Evolutionary conservation across 305 asterid genomes (phyloP).

Genomic region (Plantago rigida): DNA sequence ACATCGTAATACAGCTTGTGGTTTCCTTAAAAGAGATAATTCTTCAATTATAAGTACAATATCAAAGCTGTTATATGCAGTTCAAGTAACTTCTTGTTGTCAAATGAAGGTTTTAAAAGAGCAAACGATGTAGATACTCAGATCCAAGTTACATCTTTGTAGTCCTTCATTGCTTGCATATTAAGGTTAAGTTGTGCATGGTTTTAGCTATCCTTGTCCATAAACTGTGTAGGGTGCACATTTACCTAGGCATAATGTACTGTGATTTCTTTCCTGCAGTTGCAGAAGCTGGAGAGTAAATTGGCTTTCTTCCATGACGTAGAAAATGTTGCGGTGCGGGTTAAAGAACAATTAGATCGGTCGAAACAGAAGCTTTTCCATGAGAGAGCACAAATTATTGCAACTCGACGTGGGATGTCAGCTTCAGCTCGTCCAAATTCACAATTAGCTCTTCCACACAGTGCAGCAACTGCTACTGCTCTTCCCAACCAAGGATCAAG

Average conservation of each 20-base stretch:
- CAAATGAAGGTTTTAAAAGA: not conserved
- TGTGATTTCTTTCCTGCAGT: slow-evolving; percentile 40
- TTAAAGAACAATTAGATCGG: slow-evolving; percentile 74
- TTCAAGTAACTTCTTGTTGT: too few species aligned
- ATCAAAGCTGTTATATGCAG: too few species aligned
- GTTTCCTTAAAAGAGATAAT: too few species aligned
- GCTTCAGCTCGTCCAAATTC: slow-evolving; percentile 49
- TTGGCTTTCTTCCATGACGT: slow-evolving; percentile 69
- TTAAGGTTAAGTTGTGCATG: not conserved
- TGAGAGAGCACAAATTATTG: slow-evolving; percentile 83
- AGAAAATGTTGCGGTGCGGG: slow-evolving; percentile 67
- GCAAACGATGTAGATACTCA: not conserved
- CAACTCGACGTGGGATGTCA: slow-evolving; percentile 62
- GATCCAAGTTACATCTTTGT: too few species aligned
- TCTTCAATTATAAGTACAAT: too few species aligned
- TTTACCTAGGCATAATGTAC: too few species aligned
- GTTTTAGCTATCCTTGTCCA: not conserved
- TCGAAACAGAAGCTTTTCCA: slow-evolving; percentile 82
- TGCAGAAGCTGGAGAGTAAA: slow-evolving; percentile 84
- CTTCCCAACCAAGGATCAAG: slow-evolving; percentile 46
- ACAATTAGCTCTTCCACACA: slow-evolving; percentile 46
- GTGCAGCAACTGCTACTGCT: slow-evolving; percentile 34
- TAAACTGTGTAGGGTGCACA: too few species aligned
- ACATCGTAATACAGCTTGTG: too few species aligned
- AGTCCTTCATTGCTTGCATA: not conserved